Base-by-base conservation (phyloP, 1,139 yeast species). In the Yamadazyma triangularis region DNA sequence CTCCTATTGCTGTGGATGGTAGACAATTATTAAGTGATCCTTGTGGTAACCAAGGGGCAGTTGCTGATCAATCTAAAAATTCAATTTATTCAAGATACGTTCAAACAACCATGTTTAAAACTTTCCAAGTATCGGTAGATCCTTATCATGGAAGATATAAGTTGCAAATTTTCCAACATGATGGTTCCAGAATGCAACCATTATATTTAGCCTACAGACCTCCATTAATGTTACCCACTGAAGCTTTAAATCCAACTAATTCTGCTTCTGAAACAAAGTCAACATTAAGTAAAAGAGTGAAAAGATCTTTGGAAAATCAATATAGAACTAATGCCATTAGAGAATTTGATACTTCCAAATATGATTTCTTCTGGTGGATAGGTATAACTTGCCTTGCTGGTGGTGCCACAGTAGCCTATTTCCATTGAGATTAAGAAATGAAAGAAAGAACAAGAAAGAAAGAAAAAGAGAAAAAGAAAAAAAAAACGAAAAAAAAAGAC, bases 221-320 rank as follows among this genome's bases (percentile, higher is more conserved):
- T 7, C 95, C 98, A 13, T 70, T 83, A 73, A 91, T 91, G 98
- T 74, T 91, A 41, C 98, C 98, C 14, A 91, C 98, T 1, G 61
- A 59, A 34, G 89, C 96, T 1, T 66, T 91, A 69, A 89, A 88
- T 56, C 97, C 97, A 18, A 86, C 96, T 3, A 67, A 68, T 28
- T 51, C 50, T 7, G 63, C 64, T 2, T 60, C 64, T 14, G 62
- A 60, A 28, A 58, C 69, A 19, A 55, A 53, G 29, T 44, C 64
- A 11, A 63, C 68, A 13, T 53, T 73, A 40, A 63, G 73, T 46
- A 59, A 54, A 29, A 59, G 67, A 40, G 72, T 85, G 32, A 79
- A 75, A 53, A 72, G 95, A 54, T 68, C 86, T 11, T 68, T 88
- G 48, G 95, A 85, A 49, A 88, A 88, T 62, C 77, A 77, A 56